Evolutionary conservation across 2,329 filamentous ascomycete species (phyloP), one percentile per base, ranked within the genome.

Genomic region (Gliomastix tumulicola): DNA sequence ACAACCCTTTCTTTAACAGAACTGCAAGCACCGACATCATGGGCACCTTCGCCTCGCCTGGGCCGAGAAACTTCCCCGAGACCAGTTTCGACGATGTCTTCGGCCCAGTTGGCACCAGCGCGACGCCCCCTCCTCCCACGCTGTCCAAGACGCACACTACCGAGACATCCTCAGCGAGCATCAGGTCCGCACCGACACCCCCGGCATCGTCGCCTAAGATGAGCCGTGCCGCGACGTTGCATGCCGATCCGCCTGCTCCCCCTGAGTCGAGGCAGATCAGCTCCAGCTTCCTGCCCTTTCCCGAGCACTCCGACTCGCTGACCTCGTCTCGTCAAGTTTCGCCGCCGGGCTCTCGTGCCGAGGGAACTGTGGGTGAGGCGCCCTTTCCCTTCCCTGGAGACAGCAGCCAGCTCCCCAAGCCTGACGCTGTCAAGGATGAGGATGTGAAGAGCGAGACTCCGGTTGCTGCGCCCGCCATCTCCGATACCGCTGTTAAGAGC

Each of bases 1-100:
- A 88, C 51, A 98, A 98, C 56, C 92, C 92, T 1, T 98, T 98
- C 69, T 96, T 96, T 68, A 81, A 88, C 52, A 69, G 78, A 32
- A 76, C 77, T 32, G 72, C 68, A 39, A 81, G 78, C 58, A 69
- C 75, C 27, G 72, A 79, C 44, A 70, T 78, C 40, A 70, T 74
- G 61, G 66, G 69, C 28, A 63, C 70, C 12, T 78, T 76, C 42
- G 55, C 64, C 21, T 63, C 70, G 11, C 59, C 70, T 10, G n/a
- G n/a, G n/a, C 50, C 62, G 28, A 63, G 65, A 47, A 62, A 65
- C 33, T 67, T 68, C 39, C 67, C 70, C 34, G 81, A 86, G 45
- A 80, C 75, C 59, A 79, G 81, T 5, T 94, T 94, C 57, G 87
- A 94, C 54, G 88, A 84, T 50, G 79, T 95, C 31, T 95, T 94